Evolutionary conservation across 768 basidiomycete species (phyloP).

Genomic region (Exsudoporus frostii): DNA sequence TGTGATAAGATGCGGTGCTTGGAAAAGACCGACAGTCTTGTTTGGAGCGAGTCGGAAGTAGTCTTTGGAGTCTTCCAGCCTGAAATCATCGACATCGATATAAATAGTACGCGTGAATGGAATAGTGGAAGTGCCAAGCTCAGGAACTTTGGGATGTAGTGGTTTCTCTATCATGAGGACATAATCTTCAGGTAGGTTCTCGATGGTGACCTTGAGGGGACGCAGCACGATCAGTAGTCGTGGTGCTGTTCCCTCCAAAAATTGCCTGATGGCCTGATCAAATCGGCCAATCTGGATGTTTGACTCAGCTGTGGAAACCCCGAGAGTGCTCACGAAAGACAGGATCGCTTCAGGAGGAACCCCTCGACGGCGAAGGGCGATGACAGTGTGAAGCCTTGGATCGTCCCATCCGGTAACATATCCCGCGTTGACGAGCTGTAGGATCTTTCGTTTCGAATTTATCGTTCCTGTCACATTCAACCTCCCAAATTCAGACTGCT

Average conservation of each 20-base stretch:
- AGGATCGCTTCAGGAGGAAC: constrained; percentile 95
- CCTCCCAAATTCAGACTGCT: constrained; percentile 95
- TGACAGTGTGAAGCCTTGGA: constrained; percentile 93
- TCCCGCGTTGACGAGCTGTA: constrained; percentile 78
- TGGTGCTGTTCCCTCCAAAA: constrained; percentile 85
- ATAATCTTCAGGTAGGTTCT: constrained; percentile 88
- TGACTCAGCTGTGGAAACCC: constrained; percentile 81
- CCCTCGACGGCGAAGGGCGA: constrained; percentile 91
- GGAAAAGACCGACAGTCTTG: constrained; percentile 95
- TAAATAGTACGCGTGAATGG: constrained; percentile 88
- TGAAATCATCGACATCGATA: constrained; percentile 93
- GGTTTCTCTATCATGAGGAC: constrained; percentile 82
- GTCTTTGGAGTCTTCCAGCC: constrained; percentile 85
- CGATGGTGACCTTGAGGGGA: constrained; percentile 88
- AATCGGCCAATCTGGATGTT: constrained; percentile 88
- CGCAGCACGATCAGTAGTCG: constrained; percentile 88
- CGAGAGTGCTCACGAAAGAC: constrained; percentile 90
- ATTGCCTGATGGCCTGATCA: constrained; percentile 83
- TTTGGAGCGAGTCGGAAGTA: constrained; percentile 98
- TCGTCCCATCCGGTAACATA: constrained; percentile 96
- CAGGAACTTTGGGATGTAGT: constrained; percentile 89
- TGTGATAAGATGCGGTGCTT: constrained; percentile 88
- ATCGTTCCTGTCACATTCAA: constrained; percentile 91
- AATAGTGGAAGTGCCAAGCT: constrained; percentile 75
- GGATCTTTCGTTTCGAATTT: constrained; percentile 95